Conservation (phyloP, 495 filamentous ascomycete genomes). For the Hypoxylon fragiforme region DNA sequence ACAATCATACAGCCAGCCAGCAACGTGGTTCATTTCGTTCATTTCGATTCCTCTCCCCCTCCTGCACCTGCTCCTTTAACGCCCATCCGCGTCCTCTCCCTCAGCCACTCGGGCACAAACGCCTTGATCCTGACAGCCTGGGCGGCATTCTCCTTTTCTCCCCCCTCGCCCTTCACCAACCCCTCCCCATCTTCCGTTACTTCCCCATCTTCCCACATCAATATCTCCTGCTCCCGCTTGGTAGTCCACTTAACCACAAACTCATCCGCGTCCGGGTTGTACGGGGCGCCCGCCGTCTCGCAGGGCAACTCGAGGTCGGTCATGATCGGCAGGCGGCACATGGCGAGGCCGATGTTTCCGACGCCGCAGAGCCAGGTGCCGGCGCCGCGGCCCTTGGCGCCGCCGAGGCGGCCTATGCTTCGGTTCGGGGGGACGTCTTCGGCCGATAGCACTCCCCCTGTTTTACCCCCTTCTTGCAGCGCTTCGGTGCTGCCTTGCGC, state of each 20-base stretch:
- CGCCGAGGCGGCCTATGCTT: conserved; percentile 45
- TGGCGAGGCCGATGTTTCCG: conserved; percentile 84
- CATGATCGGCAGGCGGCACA: conserved; percentile 90
- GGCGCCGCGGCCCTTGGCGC: conserved; percentile 63
- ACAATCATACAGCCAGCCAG: too few species aligned
- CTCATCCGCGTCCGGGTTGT: conserved; percentile 47
- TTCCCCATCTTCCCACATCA: too few species aligned
- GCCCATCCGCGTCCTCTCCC: conserved; percentile 39
- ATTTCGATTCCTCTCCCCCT: too few species aligned
- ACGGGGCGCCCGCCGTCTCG: conserved; percentile 57
- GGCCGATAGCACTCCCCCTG: conserved; percentile 4
- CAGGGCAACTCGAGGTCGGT: conserved; percentile 69
- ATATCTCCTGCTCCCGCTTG: too few species aligned
- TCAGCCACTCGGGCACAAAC: conserved; percentile 81
- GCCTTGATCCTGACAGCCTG: conserved; percentile 71
- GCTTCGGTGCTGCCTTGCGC: not conserved
- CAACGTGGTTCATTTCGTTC: too few species aligned
- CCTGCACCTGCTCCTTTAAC: too few species aligned
- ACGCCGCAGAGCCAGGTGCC: conserved; percentile 77
- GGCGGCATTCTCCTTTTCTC: conserved; percentile 29
- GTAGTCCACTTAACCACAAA: conserved; percentile 46
- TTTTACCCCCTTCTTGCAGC: not conserved
- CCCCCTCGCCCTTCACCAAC: too few species aligned
- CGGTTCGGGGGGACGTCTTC: conserved; percentile 41
- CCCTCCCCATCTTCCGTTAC: too few species aligned